Evolutionary conservation across 805 yeast species (phyloP), one percentile per base, ranked within the genome.

Genomic region (Starmerella powellii): DNA sequence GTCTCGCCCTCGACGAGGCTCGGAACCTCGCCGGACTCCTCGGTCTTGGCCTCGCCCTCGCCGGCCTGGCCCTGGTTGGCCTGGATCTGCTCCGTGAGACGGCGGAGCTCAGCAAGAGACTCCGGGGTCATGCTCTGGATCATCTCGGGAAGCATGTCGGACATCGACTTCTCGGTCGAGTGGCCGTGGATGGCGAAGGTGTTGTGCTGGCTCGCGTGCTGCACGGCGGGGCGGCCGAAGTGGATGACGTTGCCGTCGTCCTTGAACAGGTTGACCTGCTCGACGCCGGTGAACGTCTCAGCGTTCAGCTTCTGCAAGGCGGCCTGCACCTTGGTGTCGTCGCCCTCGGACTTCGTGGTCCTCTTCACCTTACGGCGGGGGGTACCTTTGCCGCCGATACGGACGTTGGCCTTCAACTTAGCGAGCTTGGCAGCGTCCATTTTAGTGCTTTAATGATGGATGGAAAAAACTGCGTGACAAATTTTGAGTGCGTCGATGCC

Each of bases 181-280:
- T 79, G 77, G 66, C 98, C 98, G 66, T 85, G 81, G 74, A 91
- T 80, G 57, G 93, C 93, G 65, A 80, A 83, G 53, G 94, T 81
- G 78, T 88, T 87, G 73, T 80, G 72, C 59, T 78, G 80, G 58
- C 83, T 78, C 58, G 95, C 85, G 56, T 83, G 83, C 72, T 88
- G 96, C 52, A 87, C 91, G 69, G 91, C 93, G 55, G 91, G 95
- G 67, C 91, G 80, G 74, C 82, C 78, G 76, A 91, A 85, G 72
- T 88, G 95, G 67, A 88, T 71, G 52, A 91, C 95, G 63, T 79
- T 80, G 63, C 96, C 96, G 66, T 88, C 95, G 52, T 85, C 95
- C 67, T 74, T 81, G 82, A 91, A 87, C 74, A 88, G 83, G 77
- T 87, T 88, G 61, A 95, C 97, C 73, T 88, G 96, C 65, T 85